Conservation (phyloP, 495 filamentous ascomycete species). For the Aspergillus incahuasiensis region DNA sequence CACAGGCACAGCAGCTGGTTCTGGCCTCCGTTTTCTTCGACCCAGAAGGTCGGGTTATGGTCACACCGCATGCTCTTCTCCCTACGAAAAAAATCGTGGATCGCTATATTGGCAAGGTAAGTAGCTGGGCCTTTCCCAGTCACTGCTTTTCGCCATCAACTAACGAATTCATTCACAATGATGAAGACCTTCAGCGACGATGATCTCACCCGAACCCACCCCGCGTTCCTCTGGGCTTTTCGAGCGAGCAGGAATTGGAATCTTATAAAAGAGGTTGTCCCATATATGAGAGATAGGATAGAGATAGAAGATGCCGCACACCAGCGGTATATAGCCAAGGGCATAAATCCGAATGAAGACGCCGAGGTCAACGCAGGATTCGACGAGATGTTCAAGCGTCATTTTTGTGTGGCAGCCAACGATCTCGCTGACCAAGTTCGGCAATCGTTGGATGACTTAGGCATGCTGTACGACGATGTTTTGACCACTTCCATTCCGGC, state of each 20-base stretch:
- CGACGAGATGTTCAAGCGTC: constrained; percentile 73
- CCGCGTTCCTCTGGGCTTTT: constrained; percentile 84
- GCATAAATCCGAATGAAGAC: constrained; percentile 32
- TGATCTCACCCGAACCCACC: constrained; percentile 68
- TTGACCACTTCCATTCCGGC: constrained; percentile 54
- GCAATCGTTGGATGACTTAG: constrained; percentile 57
- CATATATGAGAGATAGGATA: constrained; percentile 61
- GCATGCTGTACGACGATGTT: constrained; percentile 75
- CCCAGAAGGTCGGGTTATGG: constrained; percentile 66
- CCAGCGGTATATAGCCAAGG: constrained; percentile 39
- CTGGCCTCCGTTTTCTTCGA: constrained; percentile 77
- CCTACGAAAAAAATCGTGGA: constrained; percentile 76
- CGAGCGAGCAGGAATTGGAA: constrained; percentile 73
- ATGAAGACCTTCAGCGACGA: constrained; percentile 62
- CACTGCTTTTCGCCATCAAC: not conserved
- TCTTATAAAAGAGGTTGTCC: constrained; percentile 60
- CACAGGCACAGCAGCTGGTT: constrained; percentile 71
- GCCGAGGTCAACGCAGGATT: constrained; percentile 54
- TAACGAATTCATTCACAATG: not conserved
- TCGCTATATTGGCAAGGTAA: constrained; percentile 64
- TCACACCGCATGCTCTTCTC: constrained; percentile 74
- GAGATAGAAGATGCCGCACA: constrained; percentile 32
- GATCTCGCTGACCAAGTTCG: constrained; percentile 64
- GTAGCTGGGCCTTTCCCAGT: constrained; percentile 3
- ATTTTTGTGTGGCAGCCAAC: constrained; percentile 77